A percentile compares a stretch with the other conserved stretches of the same genome.
phyloP scores from a whole-genome alignment of 805 yeast species.

The Candida pseudoglaebosa region DNA sequence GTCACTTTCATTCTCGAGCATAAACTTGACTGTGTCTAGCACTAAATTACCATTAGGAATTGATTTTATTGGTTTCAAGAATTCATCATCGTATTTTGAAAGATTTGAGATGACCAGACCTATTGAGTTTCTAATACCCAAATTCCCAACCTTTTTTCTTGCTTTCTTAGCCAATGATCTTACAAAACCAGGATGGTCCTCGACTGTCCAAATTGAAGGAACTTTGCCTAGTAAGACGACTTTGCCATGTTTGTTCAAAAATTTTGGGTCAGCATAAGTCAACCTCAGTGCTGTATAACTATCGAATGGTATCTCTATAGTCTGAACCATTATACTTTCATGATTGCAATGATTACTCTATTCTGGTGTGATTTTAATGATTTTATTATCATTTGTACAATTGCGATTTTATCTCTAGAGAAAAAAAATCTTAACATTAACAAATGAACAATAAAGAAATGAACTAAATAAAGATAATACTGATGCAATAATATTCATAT shows the following conservation, averaged over 20 bases:
- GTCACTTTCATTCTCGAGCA: no score
- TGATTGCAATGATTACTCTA: not conserved
- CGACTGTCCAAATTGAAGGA: constrained; percentile 54
- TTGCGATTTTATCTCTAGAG: no score
- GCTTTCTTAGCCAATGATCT: constrained; percentile 12
- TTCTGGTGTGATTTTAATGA: no score
- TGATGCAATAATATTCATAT: no score
- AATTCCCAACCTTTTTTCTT: constrained; percentile 10
- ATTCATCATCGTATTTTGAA: no score
- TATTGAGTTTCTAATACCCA: not conserved
- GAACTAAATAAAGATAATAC: no score
- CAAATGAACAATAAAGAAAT: no score
- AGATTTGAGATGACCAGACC: not conserved
- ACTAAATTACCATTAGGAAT: no score
- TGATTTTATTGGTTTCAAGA: no score
- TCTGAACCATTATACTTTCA: not conserved
- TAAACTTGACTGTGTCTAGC: no score
- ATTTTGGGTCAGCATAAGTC: constrained; percentile 45
- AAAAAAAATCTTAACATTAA: no score
- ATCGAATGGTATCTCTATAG: constrained; percentile 37
- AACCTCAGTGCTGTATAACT: constrained; percentile 64
- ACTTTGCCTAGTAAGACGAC: constrained; percentile 53
- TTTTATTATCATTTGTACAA: no score
- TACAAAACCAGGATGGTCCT: constrained; percentile 25
- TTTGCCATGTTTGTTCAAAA: constrained; percentile 46